A percentile compares a stretch with the other conserved stretches of the same genome.
Conservation (phyloP, 495 filamentous ascomycete species). For the Platismatia glauca region DNA sequence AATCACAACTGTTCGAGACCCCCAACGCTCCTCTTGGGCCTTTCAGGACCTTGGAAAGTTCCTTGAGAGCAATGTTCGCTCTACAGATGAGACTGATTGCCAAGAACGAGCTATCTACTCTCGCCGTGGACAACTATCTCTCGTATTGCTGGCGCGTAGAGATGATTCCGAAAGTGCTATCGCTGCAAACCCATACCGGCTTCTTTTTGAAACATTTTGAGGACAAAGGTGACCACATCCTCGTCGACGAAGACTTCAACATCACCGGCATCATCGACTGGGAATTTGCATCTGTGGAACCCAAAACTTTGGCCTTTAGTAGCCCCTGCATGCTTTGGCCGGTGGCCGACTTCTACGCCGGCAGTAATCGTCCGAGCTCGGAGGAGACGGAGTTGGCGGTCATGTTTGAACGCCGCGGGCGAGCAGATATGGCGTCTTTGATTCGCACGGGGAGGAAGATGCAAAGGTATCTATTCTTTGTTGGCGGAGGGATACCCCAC, state of each 20-base stretch:
- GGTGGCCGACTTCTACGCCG: neutral
- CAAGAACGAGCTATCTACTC: neutral
- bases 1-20: neutral
- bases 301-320: neutral
- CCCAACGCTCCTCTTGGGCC: neutral
- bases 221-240: neutral
- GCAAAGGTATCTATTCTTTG: neutral
- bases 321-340: conserved; percentile 3
- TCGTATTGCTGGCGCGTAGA: neutral
- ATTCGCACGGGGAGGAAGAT: neutral
- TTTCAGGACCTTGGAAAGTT: neutral
- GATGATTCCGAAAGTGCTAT: neutral
- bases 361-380: neutral
- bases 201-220: neutral
- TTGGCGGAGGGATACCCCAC: neutral
- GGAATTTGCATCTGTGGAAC: neutral
- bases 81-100: neutral
- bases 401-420: neutral
- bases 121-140: neutral
- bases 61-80: neutral
- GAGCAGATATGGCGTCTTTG: neutral
- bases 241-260: neutral
- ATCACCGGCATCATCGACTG: neutral
- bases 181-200: neutral
- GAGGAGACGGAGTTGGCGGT: neutral